Conservation (phyloP, 306 rosid species). For the Gleditsia sinensis region DNA sequence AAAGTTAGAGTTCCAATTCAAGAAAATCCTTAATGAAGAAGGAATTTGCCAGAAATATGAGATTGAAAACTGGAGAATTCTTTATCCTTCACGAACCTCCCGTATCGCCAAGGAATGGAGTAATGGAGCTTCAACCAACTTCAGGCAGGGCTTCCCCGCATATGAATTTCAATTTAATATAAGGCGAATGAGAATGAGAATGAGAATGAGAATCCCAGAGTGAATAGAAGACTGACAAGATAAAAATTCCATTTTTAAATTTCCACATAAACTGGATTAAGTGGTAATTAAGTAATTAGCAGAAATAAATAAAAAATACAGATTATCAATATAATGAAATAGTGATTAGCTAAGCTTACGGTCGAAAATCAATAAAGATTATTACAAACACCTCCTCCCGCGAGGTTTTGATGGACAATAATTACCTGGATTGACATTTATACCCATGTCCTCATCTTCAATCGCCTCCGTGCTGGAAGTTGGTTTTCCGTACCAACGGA, state of each 20-base stretch:
- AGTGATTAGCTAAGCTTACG: too few relatives aligned
- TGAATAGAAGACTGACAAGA: too few relatives aligned
- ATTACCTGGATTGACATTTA: too few relatives aligned
- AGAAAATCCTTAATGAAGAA: background rate
- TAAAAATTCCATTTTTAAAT: background rate
- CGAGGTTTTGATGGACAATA: too few relatives aligned
- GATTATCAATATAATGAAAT: background rate
- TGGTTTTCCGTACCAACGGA: background rate
- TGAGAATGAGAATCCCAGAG: background rate
- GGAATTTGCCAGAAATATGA: background rate
- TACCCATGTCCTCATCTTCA: too few relatives aligned
- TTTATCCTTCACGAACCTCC: background rate
- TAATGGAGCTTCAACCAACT: background rate
- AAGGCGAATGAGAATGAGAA: background rate
- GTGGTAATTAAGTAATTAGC: too few relatives aligned
- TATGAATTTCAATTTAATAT: background rate
- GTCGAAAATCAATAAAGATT: too few relatives aligned
- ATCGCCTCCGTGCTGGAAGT: background rate
- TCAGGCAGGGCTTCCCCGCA: too few relatives aligned
- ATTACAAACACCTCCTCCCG: too few relatives aligned
- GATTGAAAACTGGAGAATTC: too few relatives aligned
- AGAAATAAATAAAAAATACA: too few relatives aligned
- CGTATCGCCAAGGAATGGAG: background rate
- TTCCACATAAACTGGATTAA: too few relatives aligned
- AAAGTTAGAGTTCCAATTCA: background rate